Evolutionary conservation across 495 filamentous ascomycete species (phyloP).

Genomic region (Tuber microsphaerosporum): DNA sequence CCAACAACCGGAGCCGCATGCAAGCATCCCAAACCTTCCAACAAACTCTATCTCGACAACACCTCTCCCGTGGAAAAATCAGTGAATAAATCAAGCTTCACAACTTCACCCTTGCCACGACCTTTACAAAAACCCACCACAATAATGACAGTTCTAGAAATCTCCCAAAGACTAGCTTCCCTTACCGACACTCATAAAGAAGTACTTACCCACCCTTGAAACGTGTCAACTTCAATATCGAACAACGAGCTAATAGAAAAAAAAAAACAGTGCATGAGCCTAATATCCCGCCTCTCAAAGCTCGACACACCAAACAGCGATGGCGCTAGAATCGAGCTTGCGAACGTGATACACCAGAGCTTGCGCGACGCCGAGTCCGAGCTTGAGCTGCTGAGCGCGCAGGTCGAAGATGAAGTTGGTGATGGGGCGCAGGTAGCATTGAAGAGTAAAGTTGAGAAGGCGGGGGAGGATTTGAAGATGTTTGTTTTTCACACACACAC

Average conservation of each 20-base stretch:
- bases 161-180: constrained; percentile 37
- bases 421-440: constrained; percentile 55
- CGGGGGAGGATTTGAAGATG: constrained; percentile 63
- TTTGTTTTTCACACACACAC: constrained; percentile 42
- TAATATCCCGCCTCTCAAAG: constrained; percentile 38
- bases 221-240: constrained; percentile 18
- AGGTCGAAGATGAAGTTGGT: constrained; percentile 54
- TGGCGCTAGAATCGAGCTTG: constrained; percentile 59
- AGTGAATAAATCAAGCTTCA: not conserved
- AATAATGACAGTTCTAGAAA: constrained; percentile 33
- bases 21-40: not conserved
- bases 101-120: not conserved
- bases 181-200: constrained; percentile 39
- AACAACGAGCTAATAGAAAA: not conserved
- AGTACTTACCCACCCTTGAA: constrained; percentile 17
- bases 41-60: not conserved
- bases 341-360: constrained; percentile 69
- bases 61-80: not conserved
- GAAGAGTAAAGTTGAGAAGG: constrained; percentile 55
- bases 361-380: constrained; percentile 82
- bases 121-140: not conserved
- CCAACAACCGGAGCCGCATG: not conserved
- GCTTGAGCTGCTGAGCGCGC: constrained; percentile 70
- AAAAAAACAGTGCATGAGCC: constrained; percentile 32
- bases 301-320: constrained; percentile 27